Evolutionary conservation across 2,329 filamentous ascomycete genomes (phyloP), one percentile per base, ranked within the genome.

Genomic region (Pestalotiopsis sp.): DNA sequence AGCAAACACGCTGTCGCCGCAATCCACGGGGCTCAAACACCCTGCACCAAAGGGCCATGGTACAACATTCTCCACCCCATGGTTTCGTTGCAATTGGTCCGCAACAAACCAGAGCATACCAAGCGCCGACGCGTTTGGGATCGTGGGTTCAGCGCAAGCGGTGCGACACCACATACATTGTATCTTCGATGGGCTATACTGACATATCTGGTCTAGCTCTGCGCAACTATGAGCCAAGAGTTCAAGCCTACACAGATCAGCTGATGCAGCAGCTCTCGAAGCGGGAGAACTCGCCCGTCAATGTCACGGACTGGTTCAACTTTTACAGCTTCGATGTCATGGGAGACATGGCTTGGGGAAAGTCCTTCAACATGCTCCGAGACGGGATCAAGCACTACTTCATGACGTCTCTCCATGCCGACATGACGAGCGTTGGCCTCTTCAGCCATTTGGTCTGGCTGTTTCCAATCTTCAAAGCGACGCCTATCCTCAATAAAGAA

Each of bases 321-420:
- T 76, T 75, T 63, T 78, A 74, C 66, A 73, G 73, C 31, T 79
- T 77, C 57, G 77, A 79, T 64, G 74, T 75, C 45, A 79, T 79
- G 77, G 77, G 77, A 49, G 77, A 80, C 60, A 71, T 79, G 38
- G 77, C 76, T 9, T 79, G 77, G 49, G 77, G 75, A 36, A 72
- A 78, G 36, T 72, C 74, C 49, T 79, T 80, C 64, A 64, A 71
- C 20, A 77, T 78, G 73, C 75, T 80, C 66, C 71, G 59, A 11
- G 66, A 68, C 45, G 68, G 70, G 14, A 39, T 52, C 39, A 52
- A 49, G 20, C 62, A 64, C 41, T 64, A 64, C 65, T 78, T 71
- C 31, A 76, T 78, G 72, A 72, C 68, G 7, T 71, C 72, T 1
- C 59, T 74, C 3, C 75, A 76, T 31, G 66, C 68, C 4, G 72